A percentile compares a stretch with the other conserved stretches of the same genome.
phyloP scores from a whole-genome alignment of 805 yeast genomes.

The Brettanomyces bruxellensis region DNA sequence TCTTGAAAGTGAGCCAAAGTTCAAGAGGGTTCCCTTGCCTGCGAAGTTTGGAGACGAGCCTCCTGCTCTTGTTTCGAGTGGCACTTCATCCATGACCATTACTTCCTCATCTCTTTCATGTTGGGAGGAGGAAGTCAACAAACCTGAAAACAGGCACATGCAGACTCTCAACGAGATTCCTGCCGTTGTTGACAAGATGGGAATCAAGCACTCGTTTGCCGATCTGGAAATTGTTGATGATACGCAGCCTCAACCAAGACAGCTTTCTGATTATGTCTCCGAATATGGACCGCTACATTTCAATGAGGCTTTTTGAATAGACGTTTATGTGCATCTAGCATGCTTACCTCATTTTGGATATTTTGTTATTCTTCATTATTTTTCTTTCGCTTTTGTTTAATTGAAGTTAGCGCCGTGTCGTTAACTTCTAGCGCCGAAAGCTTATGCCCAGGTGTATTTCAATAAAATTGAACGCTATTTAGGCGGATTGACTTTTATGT shows the following conservation, averaged over 20 bases:
- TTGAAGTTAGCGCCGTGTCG: too few relatives aligned
- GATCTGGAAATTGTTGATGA: conserved; percentile 1
- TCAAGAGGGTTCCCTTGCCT: conserved; percentile 1
- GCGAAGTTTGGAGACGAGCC: not conserved
- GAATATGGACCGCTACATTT: conserved; percentile 37
- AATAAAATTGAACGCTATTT: too few relatives aligned
- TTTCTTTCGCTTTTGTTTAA: too few relatives aligned
- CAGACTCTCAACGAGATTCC: conserved; percentile 1
- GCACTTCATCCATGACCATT: conserved; percentile 34
- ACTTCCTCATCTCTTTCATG: conserved; percentile 32
- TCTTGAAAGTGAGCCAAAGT: not conserved
- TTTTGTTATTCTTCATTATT: too few relatives aligned
- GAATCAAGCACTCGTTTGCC: not conserved
- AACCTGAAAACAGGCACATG: conserved; percentile 3
- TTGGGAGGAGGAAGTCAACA: conserved; percentile 29
- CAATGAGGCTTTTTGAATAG: conserved; percentile 37
- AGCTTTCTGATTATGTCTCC: conserved; percentile 20
- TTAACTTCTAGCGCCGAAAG: too few relatives aligned
- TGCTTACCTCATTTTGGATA: not conserved
- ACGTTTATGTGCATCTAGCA: not conserved
- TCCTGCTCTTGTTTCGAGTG: conserved; percentile 20
- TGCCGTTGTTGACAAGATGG: not conserved
- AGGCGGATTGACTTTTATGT: too few relatives aligned
- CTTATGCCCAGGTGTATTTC: too few relatives aligned
- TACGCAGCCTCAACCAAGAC: not conserved